phyloP scores from a whole-genome alignment of 2,329 filamentous ascomycete genomes.

The Pseudogymnoascus sp. region DNA sequence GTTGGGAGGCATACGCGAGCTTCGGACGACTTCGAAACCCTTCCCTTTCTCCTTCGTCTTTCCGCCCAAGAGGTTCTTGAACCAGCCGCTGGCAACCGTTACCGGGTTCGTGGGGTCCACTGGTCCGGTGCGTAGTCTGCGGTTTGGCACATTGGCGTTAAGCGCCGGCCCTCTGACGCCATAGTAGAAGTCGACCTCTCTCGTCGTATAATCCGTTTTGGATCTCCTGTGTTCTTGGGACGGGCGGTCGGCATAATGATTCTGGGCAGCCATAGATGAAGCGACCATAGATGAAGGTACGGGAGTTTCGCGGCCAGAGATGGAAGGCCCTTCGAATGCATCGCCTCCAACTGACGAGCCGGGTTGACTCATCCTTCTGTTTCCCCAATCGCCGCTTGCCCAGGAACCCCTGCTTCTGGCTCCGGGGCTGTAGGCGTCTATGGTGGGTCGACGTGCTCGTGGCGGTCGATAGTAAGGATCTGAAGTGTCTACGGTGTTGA shows the following conservation, averaged over 20 bases:
- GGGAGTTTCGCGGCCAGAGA: constrained; percentile 39
- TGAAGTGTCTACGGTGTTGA: constrained; percentile 42
- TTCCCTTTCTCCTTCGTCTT: constrained; percentile 93
- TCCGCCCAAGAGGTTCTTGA: constrained; percentile 67
- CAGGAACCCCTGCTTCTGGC: constrained; percentile 36
- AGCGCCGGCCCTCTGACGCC: constrained; percentile 81
- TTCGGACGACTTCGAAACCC: constrained; percentile 93
- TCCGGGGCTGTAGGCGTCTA: constrained; percentile 37
- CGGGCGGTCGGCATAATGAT: constrained; percentile 19
- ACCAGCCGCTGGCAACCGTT: constrained; percentile 81
- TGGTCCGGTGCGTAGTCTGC: constrained; percentile 85
- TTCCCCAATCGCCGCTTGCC: constrained; percentile 39
- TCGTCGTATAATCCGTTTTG: constrained; percentile 76
- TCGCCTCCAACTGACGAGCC: constrained; percentile 33
- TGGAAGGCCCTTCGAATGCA: constrained; percentile 31
- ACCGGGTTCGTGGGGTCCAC: constrained; percentile 90
- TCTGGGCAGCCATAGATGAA: constrained; percentile 43
- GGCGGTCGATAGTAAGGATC: constrained; percentile 89
- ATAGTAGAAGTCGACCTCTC: constrained; percentile 96
- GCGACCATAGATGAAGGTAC: constrained; percentile 45
- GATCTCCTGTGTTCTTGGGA: constrained; percentile 25
- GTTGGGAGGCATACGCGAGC: constrained; percentile 72
- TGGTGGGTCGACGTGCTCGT: constrained; percentile 56
- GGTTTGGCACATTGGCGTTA: constrained; percentile 68
- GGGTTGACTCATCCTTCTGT: constrained; percentile 30